phyloP scores from a whole-genome alignment of 345 rosid species.

The Cardiospermum halicacabum region DNA sequence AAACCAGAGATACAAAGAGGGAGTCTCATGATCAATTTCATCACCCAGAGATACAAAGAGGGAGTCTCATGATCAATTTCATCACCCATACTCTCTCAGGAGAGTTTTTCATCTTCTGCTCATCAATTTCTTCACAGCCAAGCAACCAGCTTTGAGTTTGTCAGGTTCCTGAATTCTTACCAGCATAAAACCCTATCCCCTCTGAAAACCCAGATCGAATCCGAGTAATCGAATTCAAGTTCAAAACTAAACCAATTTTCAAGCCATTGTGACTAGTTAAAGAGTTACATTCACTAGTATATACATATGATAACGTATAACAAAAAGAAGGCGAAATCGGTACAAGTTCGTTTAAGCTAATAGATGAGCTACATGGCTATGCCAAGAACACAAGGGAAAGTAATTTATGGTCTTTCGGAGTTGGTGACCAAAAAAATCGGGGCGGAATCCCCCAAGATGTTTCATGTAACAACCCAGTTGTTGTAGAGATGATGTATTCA shows the following conservation, averaged over 20 bases:
- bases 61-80: slow-evolving; percentile 1
- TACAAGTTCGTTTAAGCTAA: slow-evolving; percentile 17
- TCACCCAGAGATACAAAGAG: no score
- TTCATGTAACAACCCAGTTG: slow-evolving; percentile 3
- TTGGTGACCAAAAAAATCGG: slow-evolving; percentile 3
- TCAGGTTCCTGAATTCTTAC: neutral
- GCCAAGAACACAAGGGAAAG: slow-evolving; percentile 12
- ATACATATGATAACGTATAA: slow-evolving; percentile 17
- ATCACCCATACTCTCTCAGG: neutral
- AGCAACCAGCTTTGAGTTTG: neutral
- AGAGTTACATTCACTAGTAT: slow-evolving; percentile 33
- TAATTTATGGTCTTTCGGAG: slow-evolving; percentile 12
- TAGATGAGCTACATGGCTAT: slow-evolving; percentile 15
- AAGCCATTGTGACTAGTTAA: slow-evolving; percentile 32
- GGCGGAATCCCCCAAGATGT: neutral
- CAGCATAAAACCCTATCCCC: neutral
- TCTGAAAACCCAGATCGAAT: slow-evolving; percentile 15
- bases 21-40: slow-evolving; percentile 4
- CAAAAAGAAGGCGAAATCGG: neutral
- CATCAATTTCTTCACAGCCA: neutral
- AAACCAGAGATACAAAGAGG: no score
- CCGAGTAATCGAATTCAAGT: slow-evolving; percentile 17
- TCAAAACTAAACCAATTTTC: slow-evolving; percentile 15
- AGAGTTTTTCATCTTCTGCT: neutral
- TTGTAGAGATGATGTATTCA: slow-evolving; percentile 9